Percentiles rank a stretch among this genome's conserved stretches.
These are phyloP conservation scores for Pseudogymnoascus sp. DNA, from an alignment of 2,329 filamentous ascomycete species.

Conservation along the genomic window DNA sequence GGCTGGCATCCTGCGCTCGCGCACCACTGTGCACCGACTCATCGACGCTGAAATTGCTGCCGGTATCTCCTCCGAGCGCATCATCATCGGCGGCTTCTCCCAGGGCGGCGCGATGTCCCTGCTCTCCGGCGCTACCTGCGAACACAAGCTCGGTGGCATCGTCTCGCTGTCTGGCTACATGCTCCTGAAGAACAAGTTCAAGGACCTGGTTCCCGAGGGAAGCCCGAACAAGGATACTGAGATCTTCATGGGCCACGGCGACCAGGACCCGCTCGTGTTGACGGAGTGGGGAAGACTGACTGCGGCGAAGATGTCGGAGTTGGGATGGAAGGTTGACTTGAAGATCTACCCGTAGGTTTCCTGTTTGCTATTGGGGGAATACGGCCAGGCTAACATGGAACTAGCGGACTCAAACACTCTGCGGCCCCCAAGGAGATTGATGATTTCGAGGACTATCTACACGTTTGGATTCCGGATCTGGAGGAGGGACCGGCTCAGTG, in stretches of 20 bases:
- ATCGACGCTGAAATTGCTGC: conserved; percentile 73
- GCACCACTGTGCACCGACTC: conserved; percentile 68
- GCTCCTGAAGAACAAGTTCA: conserved; percentile 58
- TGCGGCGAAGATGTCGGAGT: conserved; percentile 55
- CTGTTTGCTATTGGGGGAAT: background rate
- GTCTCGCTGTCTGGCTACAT: conserved; percentile 80
- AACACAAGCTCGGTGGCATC: conserved; percentile 75
- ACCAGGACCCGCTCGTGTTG: conserved; percentile 64
- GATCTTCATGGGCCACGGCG: conserved; percentile 86
- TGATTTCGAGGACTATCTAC: conserved; percentile 61
- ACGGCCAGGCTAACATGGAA: conserved; percentile 2
- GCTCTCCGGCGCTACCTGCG: conserved; percentile 66
- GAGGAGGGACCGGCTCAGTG: conserved; percentile 26
- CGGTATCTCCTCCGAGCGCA: conserved; percentile 73
- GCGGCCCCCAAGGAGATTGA: conserved; percentile 73
- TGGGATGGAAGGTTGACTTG: conserved; percentile 68
- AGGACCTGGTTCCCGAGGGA: conserved; percentile 46
- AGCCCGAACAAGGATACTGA: conserved; percentile 67
- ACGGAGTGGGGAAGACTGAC: conserved; percentile 62
- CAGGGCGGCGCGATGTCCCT: conserved; percentile 85
- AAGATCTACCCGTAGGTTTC: conserved; percentile 62
- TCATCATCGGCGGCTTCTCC: conserved; percentile 79
- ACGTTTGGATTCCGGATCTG: conserved; percentile 37
- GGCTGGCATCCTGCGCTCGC: conserved; percentile 63
- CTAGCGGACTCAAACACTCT: conserved; percentile 64